Base-by-base conservation (phyloP, 257 asterid genomes). In the Orobanche coerulescens region DNA sequence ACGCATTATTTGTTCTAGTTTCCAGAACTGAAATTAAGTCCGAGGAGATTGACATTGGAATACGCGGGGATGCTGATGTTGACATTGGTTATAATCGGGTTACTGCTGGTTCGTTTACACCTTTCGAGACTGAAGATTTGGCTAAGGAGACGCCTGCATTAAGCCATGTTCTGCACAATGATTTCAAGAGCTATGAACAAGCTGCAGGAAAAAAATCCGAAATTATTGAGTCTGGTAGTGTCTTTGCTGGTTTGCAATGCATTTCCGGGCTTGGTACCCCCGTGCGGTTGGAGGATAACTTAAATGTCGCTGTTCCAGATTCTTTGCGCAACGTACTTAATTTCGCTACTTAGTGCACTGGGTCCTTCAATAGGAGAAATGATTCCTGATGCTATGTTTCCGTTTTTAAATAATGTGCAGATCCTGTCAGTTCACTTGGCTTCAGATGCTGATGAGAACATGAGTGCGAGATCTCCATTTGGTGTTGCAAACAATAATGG, bases 381-480 rank as follows among this genome's bases (percentile, higher is more conserved):
- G 60, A 23, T 61, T 72, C 49, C 62, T 73, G 58, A 67, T 40
- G 36, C 48, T 69, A 62, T 13, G 25, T 7, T 73, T 58, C 51
- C 15, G 25, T 68, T 56, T 62, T 67, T 67, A 50, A 65, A 62
- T 37, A 72, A 67, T 49, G 46, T 78, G 78, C 82, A 84, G 96
- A 82, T 59, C 61, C 82, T 66, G 58, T 73, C 76, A 6, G 64
- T 54, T 70, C 73, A 59, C 67, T 31, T 73, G 61, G 67, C 71
- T 53, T 66, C 76, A 26, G 81, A 79, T 51, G 79, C 57, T 57
- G 78, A 66, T 39, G 81, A 67, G 70, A 77, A 65, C 75, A 36
- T 56, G 67, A 62, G 65, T 28, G 76, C 69, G 71, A 71, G 78
- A 60, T 75, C 82, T 68, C 75, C 81, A 34, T 79, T 82, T 73